Base-by-base conservation (phyloP, 139 green algal species). In the Yamagishiella unicocca region DNA sequence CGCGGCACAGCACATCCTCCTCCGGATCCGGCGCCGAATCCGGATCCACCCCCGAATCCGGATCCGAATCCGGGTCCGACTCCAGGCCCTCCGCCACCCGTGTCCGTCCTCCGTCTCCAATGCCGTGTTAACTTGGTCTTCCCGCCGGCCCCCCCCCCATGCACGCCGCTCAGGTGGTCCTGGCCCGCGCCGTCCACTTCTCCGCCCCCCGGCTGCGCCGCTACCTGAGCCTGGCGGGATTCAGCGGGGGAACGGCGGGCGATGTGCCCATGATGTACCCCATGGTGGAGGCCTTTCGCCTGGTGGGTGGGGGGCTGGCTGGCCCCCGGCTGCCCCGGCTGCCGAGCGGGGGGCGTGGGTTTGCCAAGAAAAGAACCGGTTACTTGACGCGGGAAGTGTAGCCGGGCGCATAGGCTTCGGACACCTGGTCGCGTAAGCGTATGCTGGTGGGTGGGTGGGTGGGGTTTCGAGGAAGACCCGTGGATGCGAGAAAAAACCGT, bases 231-330 rank as follows among this genome's bases (percentile, higher is more conserved):
- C 43, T 80, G 72, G 72, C 72, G 25, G 43, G 43, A 4, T 64
- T 80, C 72, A 40, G 12, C 42, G 45, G 72, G 43, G 72, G 72
- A 42, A 80, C 43, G 43, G 72, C 43, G 27, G 72, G 72, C 43
- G 42, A 62, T 43, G 73, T 92, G 35, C 90, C 90, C 8, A 66
- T 93, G 37, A 85, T 87, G 72, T 93, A 92, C 82, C 88, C 88
- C 31, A 84, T 92, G 43, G 85, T 87, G 17, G 88, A 93, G 70
- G 66, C 64, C 8, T 93, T 93, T 76, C 35, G 88, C 3, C 78
- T 93, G 75, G 85, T 89, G 72, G 50, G 67, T 33, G 4, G 33
- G 67, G 35, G 67, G 62, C 50, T 58, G 50, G n/a, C n/a, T n/a
- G n/a, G n/a, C n/a, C n/a, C n/a, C n/a, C n/a, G 12, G 21, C 61